Evolutionary conservation across 768 basidiomycete genomes (phyloP), one percentile per base, ranked within the genome.

Genomic region (Amanita polypyramis): DNA sequence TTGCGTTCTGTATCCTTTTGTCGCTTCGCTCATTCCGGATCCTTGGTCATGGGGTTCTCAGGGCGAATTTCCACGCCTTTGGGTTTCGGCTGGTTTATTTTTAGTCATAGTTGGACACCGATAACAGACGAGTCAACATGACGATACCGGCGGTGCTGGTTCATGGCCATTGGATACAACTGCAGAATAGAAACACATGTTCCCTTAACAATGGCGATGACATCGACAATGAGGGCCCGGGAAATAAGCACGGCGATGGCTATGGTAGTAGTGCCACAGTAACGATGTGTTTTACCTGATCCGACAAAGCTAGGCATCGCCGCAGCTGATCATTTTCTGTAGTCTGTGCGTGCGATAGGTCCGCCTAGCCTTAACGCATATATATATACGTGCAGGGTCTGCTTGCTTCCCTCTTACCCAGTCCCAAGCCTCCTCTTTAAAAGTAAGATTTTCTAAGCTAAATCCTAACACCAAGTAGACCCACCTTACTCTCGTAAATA

Each of bases 281-380:
- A 23, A 12, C 11, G 14, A 4, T 41, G 21, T 23, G 19, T 20
- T n/a, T n/a, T n/a, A n/a, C n/a, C n/a, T 38, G 39, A 39, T 39
- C 38, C 38, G 38, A 36, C 35, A 36, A 36, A 15, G 14, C 17
- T 15, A 38, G 37, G 15, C 19, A 19, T 38, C 7, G 12, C 37
- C 39, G n/a, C 11, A 19, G 11, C 17, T 19, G 37, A 38, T 38
- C 20, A 38, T 23, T 23, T 42, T 42, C 25, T 27, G 25, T 42
- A 29, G 40, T 42, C 40, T 27, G 40, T 42, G 40, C 40, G 40
- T 42, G 40, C 40, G 40, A 42, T 29, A 42, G 27, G 40, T 42
- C 40, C 40, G 40, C 40, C 27, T 23, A n/a, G 23, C 39, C 23
- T 42, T 4, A 29, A 9, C 23, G 25, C 40, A 29, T 42, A 42